phyloP scores from a whole-genome alignment of 148 eudicot species.

The Diospyros kaki region DNA sequence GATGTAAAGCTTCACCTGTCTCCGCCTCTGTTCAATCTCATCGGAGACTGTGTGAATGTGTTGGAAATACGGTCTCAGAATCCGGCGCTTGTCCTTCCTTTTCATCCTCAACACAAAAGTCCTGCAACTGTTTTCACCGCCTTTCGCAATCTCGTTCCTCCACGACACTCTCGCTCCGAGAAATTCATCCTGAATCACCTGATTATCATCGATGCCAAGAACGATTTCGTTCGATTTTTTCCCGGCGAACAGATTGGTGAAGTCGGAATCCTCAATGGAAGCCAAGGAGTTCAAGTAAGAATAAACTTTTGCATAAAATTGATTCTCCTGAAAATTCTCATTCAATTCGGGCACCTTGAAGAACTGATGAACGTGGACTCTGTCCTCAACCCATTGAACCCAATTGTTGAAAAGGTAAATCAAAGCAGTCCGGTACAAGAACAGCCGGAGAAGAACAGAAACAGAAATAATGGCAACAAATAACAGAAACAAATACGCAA shows the following conservation, averaged over 20 bases:
- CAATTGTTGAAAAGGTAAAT: constrained; percentile 17
- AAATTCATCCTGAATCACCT: constrained; percentile 46
- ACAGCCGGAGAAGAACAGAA: constrained; percentile 11
- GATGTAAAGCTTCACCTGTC: constrained; percentile 32
- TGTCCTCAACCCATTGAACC: constrained; percentile 27
- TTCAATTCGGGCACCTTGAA: constrained; percentile 52
- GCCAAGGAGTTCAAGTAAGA: constrained; percentile 53
- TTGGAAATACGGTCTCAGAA: constrained; percentile 53
- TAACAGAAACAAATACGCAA: neutral
- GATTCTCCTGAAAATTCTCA: constrained; percentile 45
- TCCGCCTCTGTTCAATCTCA: constrained; percentile 35
- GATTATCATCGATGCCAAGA: constrained; percentile 38
- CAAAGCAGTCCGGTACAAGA: constrained; percentile 20
- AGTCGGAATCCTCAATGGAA: constrained; percentile 57
- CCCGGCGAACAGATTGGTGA: constrained; percentile 52
- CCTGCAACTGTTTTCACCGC: neutral
- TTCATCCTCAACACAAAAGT: constrained; percentile 42
- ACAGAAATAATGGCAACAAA: neutral
- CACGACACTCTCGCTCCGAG: constrained; percentile 50
- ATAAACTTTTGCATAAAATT: constrained; percentile 41
- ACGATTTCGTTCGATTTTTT: constrained; percentile 35
- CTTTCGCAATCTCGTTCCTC: constrained; percentile 24
- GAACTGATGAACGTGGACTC: constrained; percentile 50
- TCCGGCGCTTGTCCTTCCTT: constrained; percentile 57
- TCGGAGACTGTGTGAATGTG: constrained; percentile 51